phyloP scores from a whole-genome alignment of 2,329 filamentous ascomycete species.

The Ophiostoma triangulosporum region DNA sequence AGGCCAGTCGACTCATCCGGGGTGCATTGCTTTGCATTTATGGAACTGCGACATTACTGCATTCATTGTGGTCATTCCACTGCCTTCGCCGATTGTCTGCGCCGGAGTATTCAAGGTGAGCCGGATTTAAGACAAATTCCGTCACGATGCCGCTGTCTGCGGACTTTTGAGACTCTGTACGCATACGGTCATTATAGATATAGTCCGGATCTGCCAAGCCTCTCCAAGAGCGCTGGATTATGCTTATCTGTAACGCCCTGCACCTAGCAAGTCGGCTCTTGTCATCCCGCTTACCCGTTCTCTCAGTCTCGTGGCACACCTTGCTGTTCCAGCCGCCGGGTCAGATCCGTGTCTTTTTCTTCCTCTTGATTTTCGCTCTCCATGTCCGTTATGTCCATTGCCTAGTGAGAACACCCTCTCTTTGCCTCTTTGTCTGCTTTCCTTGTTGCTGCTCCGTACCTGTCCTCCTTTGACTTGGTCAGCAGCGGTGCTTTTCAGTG shows the following conservation, averaged over 20 bases:
- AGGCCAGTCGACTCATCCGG: background rate
- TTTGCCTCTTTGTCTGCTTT: background rate
- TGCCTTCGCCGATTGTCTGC: background rate
- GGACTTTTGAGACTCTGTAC: no score
- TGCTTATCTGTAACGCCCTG: background rate
- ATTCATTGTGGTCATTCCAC: no score
- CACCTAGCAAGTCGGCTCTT: background rate
- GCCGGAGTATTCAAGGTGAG: background rate
- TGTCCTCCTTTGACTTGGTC: no score
- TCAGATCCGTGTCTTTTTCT: background rate
- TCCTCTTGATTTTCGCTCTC: no score
- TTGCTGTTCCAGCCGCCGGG: background rate
- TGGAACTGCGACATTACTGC: no score
- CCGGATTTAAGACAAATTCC: background rate
- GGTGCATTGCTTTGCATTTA: background rate
- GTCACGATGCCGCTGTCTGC: no score
- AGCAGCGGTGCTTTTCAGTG: background rate
- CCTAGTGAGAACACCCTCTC: background rate
- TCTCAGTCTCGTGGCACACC: background rate
- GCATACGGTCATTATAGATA: no score
- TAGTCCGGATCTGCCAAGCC: no score
- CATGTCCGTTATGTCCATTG: background rate
- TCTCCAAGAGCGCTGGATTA: no score
- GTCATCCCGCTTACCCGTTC: background rate
- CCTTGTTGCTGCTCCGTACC: background rate